Percentiles rank a stretch among this genome's conserved stretches.
Conservation (phyloP, 2,329 filamentous ascomycete genomes). For the Paecilomyces niveus region DNA sequence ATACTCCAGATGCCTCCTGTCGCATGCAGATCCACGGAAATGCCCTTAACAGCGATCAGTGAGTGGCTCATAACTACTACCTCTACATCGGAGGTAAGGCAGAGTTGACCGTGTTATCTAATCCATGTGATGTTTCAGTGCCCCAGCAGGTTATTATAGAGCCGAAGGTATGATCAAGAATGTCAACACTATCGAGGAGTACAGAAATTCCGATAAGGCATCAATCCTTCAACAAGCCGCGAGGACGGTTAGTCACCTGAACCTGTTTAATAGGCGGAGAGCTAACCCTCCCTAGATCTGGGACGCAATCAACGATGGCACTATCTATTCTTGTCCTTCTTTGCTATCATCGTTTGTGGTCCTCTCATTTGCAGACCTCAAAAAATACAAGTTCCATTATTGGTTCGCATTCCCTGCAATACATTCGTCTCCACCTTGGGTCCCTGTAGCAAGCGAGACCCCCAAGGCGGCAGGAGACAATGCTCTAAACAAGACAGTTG, state of each 20-base stretch:
- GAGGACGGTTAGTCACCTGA: constrained; percentile 54
- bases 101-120: not conserved
- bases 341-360: constrained; percentile 82
- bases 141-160: constrained; percentile 64
- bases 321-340: constrained; percentile 90
- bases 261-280: not conserved
- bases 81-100: not conserved
- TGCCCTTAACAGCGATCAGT: constrained; percentile 78
- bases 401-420: constrained; percentile 95
- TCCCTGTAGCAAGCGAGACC: constrained; percentile 38
- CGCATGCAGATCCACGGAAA: constrained; percentile 86
- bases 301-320: constrained; percentile 95
- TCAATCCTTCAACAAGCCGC: constrained; percentile 72
- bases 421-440: constrained; percentile 82
- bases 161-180: constrained; percentile 94
- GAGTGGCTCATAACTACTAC: constrained; percentile 34
- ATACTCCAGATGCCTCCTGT: constrained; percentile 67
- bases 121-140: constrained; percentile 37
- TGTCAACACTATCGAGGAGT: constrained; percentile 91
- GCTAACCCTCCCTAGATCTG: constrained; percentile 59
- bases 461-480: constrained; percentile 5
- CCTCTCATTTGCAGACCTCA: constrained; percentile 89
- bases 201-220: constrained; percentile 72
- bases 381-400: constrained; percentile 97
- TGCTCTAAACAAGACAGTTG: constrained; percentile 16